Base-by-base conservation (phyloP, 2,329 filamentous ascomycete species). In the Fusarium piperis region DNA sequence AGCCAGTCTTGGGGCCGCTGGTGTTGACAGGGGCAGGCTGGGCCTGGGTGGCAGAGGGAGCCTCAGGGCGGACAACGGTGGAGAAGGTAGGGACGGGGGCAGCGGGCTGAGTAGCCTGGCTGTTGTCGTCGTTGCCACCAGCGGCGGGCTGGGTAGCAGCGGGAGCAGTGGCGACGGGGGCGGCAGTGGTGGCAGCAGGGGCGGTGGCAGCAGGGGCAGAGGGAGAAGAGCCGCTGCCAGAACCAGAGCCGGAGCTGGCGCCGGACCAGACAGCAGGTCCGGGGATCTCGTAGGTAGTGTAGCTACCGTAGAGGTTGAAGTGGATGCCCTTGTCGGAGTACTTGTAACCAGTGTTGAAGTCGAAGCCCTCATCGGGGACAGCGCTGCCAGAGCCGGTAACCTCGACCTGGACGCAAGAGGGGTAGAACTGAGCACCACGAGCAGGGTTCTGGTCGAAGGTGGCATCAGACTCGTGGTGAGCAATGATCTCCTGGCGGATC, bases 391-490 rank as follows among this genome's bases (percentile, higher is more conserved):
- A 80, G 58, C 88, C 88, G 35, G 86, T 86, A 70, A 91, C 81
- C 77, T 89, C 84, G 69, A 92, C 76, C 83, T 92, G 90, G 74
- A 89, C 82, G 79, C 90, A 88, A 70, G 85, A 84, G 63, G 87
- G 86, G 80, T 88, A 88, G 79, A 87, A 87, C 73, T 77, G 75
- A 44, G 75, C 75, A 58, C 75, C 75, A 69, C 85, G 80, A 60
- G 76, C 76, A 11, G 76, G 64, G 76, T 81, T 76, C 33, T 55
- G 56, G 48, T 69, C 62, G 74, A 67, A 79, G 60, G 76, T 65
- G 28, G 80, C 77, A 3, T 79, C 78, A 36, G 84, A 82, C 71
- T 83, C 83, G 80, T 88, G 87, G 53, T 84, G 85, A 57, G 81
- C 87, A 64, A 88, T 87, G 76, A 87, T 87, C 78, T 88, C 86